Evolutionary conservation across 2,329 filamentous ascomycete species (phyloP).

Genomic region (Dactylellina drechsleri): DNA sequence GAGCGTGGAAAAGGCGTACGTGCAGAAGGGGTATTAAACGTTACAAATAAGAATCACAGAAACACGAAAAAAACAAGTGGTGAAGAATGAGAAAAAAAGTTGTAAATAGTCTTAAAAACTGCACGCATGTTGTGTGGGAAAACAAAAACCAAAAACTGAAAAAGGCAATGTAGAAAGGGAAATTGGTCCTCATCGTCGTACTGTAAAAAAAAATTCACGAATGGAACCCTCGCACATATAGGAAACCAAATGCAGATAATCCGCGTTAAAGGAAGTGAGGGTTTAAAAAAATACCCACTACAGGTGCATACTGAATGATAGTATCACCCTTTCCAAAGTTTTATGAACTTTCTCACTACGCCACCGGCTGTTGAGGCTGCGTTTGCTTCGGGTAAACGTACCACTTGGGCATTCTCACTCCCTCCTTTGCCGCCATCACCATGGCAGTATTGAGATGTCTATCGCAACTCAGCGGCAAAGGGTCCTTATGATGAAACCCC

Average conservation of each 20-base stretch:
- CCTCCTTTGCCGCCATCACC: constrained; percentile 53
- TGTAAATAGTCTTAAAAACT: not conserved
- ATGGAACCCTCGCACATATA: not conserved
- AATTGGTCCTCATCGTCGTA: not conserved
- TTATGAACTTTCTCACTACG: too few relatives aligned
- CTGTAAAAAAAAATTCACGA: too few relatives aligned
- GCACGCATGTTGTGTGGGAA: not conserved
- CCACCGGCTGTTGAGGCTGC: not conserved
- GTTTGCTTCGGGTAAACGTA: constrained; percentile 50
- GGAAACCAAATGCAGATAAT: not conserved
- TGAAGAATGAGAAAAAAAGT: not conserved
- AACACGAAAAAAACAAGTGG: not conserved
- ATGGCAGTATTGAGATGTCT: constrained; percentile 51
- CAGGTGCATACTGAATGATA: too few relatives aligned
- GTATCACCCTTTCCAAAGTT: too few relatives aligned
- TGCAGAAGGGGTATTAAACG: constrained; percentile 30
- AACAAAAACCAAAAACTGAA: too few relatives aligned
- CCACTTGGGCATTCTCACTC: constrained; percentile 54
- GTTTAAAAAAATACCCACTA: too few relatives aligned
- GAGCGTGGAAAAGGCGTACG: not conserved
- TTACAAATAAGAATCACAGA: not conserved
- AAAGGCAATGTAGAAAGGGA: constrained; percentile 6
- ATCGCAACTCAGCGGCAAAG: constrained; percentile 43
- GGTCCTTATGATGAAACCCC: constrained; percentile 51
- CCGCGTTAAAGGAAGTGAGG: not conserved